Evolutionary conservation across 441 rosid genomes (phyloP), one percentile per base, ranked within the genome.

Genomic region (Pelargonium citronellum): DNA sequence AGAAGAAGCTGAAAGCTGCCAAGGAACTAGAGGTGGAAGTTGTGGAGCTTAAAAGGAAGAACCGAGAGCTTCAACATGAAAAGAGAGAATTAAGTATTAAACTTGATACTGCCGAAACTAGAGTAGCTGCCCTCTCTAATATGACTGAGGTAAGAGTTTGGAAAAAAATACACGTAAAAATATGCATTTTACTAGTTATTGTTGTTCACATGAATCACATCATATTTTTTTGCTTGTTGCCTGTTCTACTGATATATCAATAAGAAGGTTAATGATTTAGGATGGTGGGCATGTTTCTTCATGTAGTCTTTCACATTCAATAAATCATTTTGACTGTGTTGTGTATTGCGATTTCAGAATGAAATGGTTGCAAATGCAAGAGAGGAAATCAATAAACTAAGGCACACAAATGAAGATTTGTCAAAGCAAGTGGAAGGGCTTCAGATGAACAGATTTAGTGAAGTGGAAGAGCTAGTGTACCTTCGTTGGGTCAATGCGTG

Each of bases 401-500:
- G 82, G 86, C 97, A 88, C 79, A 78, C 85, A 53, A 89, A 94
- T 72, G 97, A 91, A 67, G 97, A 94, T 78, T 79, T 94, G 76
- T 63, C 79, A 78, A 94, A 91, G 83, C 99, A 94, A 87, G 97
- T 91, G 70, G 97, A 94, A 89, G 97, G 97, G 53, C 96, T 94
- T 77, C 99, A 94, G 76, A 85, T 91, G 94, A 90, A 89, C 78
- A 84, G 96, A 74, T 94, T 94, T 70, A 86, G 97, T 75, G 99
- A 94, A 85, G 97, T 90, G 75, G 99, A 94, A 83, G 99, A 94
- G 77, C 81, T 94, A 67, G 99, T 94, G 69, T 94, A 94, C 79
- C 97, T 94, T 71, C 96, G 97, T 68, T 91, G 99, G 99, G 88
- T 94, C 70, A 94, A 94, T 75, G 99, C 99, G 1, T 94, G 99